These are phyloP conservation scores for Canavalia ensiformis DNA, from an alignment of 306 rosid species.

Conservation along the genomic window DNA sequence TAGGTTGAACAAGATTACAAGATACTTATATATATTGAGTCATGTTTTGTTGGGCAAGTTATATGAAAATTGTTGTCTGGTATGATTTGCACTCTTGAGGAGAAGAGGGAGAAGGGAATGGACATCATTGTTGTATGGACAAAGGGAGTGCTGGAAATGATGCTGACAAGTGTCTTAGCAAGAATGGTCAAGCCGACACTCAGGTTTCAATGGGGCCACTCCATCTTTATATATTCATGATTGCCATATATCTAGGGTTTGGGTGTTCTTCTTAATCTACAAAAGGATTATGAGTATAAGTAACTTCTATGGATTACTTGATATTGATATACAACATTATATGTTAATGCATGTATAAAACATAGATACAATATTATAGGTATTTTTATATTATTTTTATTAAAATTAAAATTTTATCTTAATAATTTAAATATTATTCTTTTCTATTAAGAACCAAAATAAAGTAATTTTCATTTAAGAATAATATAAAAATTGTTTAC, in stretches of 20 bases:
- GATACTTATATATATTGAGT: not conserved
- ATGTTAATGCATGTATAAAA: not conserved
- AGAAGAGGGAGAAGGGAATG: constrained; percentile 15
- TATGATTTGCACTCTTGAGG: constrained; percentile 28
- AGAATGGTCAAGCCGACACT: constrained; percentile 78
- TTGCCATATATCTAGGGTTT: constrained; percentile 54
- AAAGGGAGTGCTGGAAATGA: constrained; percentile 51
- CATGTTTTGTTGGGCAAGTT: constrained; percentile 32
- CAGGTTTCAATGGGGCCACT: constrained; percentile 68
- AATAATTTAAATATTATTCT: too few species aligned
- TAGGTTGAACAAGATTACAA: constrained; percentile 44
- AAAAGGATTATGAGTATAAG: constrained; percentile 18
- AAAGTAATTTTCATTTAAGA: too few species aligned
- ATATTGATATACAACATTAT: not conserved
- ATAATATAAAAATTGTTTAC: too few species aligned
- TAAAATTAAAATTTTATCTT: too few species aligned
- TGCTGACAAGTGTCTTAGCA: constrained; percentile 48
- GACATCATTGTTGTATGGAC: constrained; percentile 33
- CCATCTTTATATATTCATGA: constrained; percentile 71
- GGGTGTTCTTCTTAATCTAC: constrained; percentile 37
- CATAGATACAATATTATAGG: too few species aligned
- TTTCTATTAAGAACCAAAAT: too few species aligned
- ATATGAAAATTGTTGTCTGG: constrained; percentile 34
- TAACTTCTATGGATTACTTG: not conserved
- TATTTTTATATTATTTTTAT: too few species aligned